A percentile compares a stretch with the other conserved stretches of the same genome.
These are phyloP conservation scores for Acer negundo DNA, from an alignment of 345 rosid genomes.

Conservation along the genomic window DNA sequence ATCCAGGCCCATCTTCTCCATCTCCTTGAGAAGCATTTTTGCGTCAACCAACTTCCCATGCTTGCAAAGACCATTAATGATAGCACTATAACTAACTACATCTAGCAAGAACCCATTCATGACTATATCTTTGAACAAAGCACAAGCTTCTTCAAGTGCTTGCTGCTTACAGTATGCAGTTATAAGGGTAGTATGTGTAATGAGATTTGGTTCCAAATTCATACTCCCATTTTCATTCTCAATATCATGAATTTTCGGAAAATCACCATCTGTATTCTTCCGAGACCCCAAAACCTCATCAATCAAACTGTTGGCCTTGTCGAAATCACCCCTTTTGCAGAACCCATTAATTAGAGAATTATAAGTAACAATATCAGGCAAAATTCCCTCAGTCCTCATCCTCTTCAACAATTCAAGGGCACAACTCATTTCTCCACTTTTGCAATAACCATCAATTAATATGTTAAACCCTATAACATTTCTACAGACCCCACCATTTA, in stretches of 20 bases:
- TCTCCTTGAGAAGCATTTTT: slow-evolving; percentile 57
- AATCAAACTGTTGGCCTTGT: slow-evolving; percentile 51
- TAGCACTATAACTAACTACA: slow-evolving; percentile 76
- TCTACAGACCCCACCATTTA: slow-evolving; percentile 40
- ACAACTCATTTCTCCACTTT: slow-evolving; percentile 37
- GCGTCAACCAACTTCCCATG: slow-evolving; percentile 60
- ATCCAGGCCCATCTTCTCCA: slow-evolving; percentile 64
- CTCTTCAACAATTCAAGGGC: slow-evolving; percentile 46
- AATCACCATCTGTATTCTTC: slow-evolving; percentile 12
- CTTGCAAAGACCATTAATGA: slow-evolving; percentile 73
- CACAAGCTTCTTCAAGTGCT: slow-evolving; percentile 61
- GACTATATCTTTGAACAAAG: slow-evolving; percentile 62
- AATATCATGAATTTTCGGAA: slow-evolving; percentile 6
- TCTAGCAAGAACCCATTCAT: slow-evolving; percentile 61
- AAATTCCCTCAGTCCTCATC: slow-evolving; percentile 49
- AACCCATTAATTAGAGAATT: slow-evolving; percentile 64
- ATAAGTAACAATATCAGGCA: slow-evolving; percentile 57
- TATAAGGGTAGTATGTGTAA: slow-evolving; percentile 68
- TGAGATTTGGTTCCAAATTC: slow-evolving; percentile 50
- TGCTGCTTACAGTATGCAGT: slow-evolving; percentile 60
- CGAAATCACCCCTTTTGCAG: slow-evolving; percentile 62
- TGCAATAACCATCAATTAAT: slow-evolving; percentile 57
- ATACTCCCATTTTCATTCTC: slow-evolving; percentile 7
- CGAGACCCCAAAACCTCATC: slow-evolving; percentile 44
- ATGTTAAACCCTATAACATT: slow-evolving; percentile 53